Evolutionary conservation across 140 eudicot genomes (phyloP), one percentile per base, ranked within the genome.

Genomic region (Ambrosia hybrid): DNA sequence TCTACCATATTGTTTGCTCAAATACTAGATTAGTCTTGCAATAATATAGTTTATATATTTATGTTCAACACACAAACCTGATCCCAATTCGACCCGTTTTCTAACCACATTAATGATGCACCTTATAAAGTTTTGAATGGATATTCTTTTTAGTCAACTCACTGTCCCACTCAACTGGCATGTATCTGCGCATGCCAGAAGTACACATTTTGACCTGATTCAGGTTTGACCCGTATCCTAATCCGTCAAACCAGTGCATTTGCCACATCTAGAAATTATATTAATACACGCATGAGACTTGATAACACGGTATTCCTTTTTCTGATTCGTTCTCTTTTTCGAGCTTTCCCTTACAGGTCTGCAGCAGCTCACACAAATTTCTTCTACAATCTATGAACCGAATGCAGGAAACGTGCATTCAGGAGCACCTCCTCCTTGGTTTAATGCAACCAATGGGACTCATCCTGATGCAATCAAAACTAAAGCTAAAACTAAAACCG

Each of bases 381-480:
- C 87, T 64, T 61, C 84, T 4, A 8, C 78, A 67, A 58, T 38
- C 14, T 43, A 51, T 63, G 85, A 75, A 46, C 72, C 49, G 26
- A 69, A 69, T 30, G 65, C 74, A 60, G 94, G 94, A 83, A 94
- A 94, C 11, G 96, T 90, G 76, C 95, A 94, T 78, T 82, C 96
- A 69, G 99, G 97, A 79, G 97, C 96, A 63, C 87, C 90, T 34
- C 99, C 97, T 49, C 99, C 99, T 34, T 94, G 99, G 99, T 78
- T 90, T 43, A 78, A 69, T 77, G 38, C 81, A 59, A 56, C 70
- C 11, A 85, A 75, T 45, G 75, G 66, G 69, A 58, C 61, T 60
- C 76, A 53, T 38, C 57, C 51, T 41, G 81, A 76, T 52, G 59
- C 34, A 38, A 10, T 6, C 1, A 76, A 73, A 48, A 58, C 74